Evolutionary conservation across 768 basidiomycete species (phyloP).

Genomic region (Termitomyces eurrhizus): DNA sequence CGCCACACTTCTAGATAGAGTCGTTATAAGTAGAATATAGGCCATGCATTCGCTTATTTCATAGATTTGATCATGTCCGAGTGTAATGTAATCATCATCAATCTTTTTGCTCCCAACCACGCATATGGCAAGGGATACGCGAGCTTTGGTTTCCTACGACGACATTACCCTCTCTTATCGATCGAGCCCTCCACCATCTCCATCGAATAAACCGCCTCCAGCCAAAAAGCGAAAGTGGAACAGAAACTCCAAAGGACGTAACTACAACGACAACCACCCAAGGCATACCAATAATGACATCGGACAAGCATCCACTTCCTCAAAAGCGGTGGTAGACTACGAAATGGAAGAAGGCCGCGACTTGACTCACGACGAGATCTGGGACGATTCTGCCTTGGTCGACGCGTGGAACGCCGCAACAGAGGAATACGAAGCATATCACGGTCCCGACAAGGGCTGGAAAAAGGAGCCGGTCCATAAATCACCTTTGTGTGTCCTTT

Average conservation of each 20-base stretch:
- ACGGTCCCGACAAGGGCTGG: constrained; percentile 72
- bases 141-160: constrained; percentile 58
- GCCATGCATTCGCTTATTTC: not conserved
- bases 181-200: constrained; percentile 16
- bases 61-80: not conserved
- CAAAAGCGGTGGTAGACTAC: constrained; percentile 11
- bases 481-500: constrained; percentile 60
- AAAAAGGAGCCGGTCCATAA: constrained; percentile 66
- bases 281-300: constrained; percentile 14
- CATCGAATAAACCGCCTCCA: constrained; percentile 29
- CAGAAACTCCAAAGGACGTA: constrained; percentile 29
- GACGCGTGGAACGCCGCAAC: constrained; percentile 83
- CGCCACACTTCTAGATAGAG: not conserved
- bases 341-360: constrained; percentile 48
- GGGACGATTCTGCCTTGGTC: constrained; percentile 83
- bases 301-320: constrained; percentile 4
- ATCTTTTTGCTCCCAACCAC: not conserved
- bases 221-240: constrained; percentile 55
- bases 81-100: not conserved
- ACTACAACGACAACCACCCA: constrained; percentile 21
- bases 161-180: constrained; percentile 51
- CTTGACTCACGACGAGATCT: constrained; percentile 71
- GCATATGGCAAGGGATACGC: constrained; percentile 15
- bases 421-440: constrained; percentile 72
- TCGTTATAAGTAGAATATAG: not conserved